Percentiles rank a stretch among this genome's conserved stretches.
Conservation (phyloP, 345 rosid genomes). For the Hibiscus syriacus region DNA sequence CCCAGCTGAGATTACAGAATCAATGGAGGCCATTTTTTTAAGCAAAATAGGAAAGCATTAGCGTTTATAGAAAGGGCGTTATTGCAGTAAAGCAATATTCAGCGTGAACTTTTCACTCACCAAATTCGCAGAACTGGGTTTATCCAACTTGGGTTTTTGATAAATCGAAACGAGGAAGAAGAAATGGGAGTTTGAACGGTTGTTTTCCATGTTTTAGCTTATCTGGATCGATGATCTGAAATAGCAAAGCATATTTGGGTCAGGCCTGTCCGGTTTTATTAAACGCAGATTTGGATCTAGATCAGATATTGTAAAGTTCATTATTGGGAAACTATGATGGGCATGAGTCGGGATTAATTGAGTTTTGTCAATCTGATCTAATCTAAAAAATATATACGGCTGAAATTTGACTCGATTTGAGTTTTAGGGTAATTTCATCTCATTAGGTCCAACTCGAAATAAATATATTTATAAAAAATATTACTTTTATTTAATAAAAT, state of each 20-base stretch:
- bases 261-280: not conserved
- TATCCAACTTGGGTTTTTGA: constrained; percentile 7
- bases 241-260: not conserved
- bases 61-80: not conserved
- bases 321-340: no score
- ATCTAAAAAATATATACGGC: no score
- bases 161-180: constrained; percentile 1
- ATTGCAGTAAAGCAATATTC: not conserved
- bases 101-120: not conserved
- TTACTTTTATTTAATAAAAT: no score
- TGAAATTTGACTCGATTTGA: no score
- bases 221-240: not conserved
- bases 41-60: not conserved
- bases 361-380: no score
- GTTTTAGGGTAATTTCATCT: no score
- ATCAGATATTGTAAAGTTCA: no score
- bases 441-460: no score
- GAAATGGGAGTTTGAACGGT: not conserved
- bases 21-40: constrained; percentile 39
- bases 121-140: not conserved
- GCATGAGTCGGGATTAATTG: no score
- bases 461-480: no score
- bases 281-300: no score
- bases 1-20: constrained; percentile 33
- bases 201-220: not conserved